phyloP scores from a whole-genome alignment of 2,329 filamentous ascomycete genomes.

The Cladosporium colombiae region DNA sequence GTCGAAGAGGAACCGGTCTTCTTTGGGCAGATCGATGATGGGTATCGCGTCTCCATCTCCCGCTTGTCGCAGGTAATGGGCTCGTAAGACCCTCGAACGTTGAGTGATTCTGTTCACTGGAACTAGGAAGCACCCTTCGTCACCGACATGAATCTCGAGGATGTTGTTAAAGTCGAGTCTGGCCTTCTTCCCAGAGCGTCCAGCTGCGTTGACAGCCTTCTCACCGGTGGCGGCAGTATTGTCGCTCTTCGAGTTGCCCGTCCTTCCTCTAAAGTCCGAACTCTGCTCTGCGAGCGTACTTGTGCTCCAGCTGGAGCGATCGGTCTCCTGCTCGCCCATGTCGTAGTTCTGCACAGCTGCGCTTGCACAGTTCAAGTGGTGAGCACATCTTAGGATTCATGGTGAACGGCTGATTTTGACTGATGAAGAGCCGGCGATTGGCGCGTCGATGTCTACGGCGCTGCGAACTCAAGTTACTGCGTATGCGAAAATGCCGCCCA shows the following conservation, averaged over 20 bases:
- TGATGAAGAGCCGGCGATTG: not conserved
- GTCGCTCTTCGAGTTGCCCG: not conserved
- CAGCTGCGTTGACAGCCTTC: not conserved
- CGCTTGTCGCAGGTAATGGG: not conserved
- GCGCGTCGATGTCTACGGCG: not conserved
- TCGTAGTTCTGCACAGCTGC: not conserved
- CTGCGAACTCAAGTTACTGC: not conserved
- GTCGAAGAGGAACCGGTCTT: conserved; percentile 1
- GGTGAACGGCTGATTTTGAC: not conserved
- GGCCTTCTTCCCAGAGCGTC: not conserved
- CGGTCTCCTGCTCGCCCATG: not conserved
- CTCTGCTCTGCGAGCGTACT: not conserved
- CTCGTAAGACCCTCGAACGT: not conserved
- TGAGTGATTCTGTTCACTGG: not conserved
- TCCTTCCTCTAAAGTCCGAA: not conserved
- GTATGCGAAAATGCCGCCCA: not conserved
- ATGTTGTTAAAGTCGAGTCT: not conserved
- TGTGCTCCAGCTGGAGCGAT: not conserved
- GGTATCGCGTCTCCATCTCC: not conserved
- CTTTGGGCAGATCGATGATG: not conserved
- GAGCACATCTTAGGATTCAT: not conserved
- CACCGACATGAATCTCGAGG: not conserved
- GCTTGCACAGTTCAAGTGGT: not conserved
- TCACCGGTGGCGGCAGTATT: not conserved
- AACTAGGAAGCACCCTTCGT: not conserved